These are phyloP conservation scores for Cyclocybe cylindracea DNA, from an alignment of 768 basidiomycete genomes.

Conservation along the genomic window DNA sequence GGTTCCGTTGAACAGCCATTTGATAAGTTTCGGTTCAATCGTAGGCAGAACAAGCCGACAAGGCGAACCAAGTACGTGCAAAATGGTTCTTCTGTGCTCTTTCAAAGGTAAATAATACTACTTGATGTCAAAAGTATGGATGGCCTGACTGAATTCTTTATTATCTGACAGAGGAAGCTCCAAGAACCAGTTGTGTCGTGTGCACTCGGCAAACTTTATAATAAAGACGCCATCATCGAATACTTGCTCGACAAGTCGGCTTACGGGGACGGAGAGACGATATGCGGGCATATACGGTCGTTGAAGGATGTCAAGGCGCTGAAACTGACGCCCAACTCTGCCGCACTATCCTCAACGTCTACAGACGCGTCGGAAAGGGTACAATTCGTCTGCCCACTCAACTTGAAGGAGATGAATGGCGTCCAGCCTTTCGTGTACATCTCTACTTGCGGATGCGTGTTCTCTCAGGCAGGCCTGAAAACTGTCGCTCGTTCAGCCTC, in stretches of 20 bases:
- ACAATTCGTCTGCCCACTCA: constrained; percentile 89
- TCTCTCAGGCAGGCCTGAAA: constrained; percentile 82
- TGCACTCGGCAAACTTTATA: constrained; percentile 91
- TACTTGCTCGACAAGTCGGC: constrained; percentile 80
- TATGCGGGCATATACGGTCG: constrained; percentile 90
- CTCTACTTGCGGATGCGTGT: constrained; percentile 85
- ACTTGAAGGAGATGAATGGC: constrained; percentile 95
- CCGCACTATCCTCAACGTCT: constrained; percentile 40
- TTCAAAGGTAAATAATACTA: constrained; percentile 69
- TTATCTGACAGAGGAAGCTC: constrained; percentile 61
- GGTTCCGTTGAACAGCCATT: neutral
- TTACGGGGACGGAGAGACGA: constrained; percentile 89
- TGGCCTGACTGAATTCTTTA: neutral
- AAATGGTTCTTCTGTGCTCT: constrained; percentile 93
- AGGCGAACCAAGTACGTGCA: constrained; percentile 84
- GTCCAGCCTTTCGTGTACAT: constrained; percentile 86
- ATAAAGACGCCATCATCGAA: constrained; percentile 92
- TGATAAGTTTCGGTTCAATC: neutral
- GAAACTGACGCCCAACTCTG: constrained; percentile 75
- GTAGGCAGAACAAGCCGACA: constrained; percentile 86
- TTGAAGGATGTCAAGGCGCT: constrained; percentile 92
- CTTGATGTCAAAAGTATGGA: neutral
- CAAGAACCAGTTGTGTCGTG: constrained; percentile 91
- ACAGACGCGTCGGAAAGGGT: constrained; percentile 45
- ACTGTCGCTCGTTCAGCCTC: constrained; percentile 48